phyloP scores from a whole-genome alignment of 2,329 filamentous ascomycete species.

The Apiospora saccharicola region DNA sequence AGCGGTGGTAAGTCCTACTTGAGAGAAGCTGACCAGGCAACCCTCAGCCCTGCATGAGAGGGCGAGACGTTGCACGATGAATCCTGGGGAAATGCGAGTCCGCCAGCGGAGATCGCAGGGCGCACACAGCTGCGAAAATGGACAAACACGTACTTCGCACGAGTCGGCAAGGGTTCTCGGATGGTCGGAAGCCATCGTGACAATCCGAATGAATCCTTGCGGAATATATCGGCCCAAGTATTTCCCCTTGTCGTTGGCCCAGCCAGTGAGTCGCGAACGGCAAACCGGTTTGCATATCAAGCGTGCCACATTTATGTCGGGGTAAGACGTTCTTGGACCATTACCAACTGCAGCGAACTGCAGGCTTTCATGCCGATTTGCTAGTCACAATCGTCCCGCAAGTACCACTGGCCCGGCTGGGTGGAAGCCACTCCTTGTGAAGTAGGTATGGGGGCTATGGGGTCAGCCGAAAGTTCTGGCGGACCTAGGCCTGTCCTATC shows the following conservation, averaged over 20 bases:
- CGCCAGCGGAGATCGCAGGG: constrained; percentile 13
- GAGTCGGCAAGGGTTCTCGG: neutral
- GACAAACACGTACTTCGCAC: neutral
- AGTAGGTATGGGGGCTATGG: neutral
- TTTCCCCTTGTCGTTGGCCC: neutral
- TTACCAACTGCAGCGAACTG: neutral
- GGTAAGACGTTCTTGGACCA: neutral
- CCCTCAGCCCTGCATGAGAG: neutral
- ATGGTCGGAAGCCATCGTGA: constrained; percentile 1
- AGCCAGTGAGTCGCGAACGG: neutral
- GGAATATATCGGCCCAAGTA: neutral
- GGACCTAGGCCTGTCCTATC: neutral
- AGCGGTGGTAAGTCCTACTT: neutral
- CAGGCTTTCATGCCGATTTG: neutral
- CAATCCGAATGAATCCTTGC: constrained; percentile 2
- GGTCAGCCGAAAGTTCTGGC: neutral
- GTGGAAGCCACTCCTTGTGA: neutral
- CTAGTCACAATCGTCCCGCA: neutral
- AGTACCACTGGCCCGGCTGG: neutral
- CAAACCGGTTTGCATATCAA: neutral
- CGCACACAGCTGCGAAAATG: neutral
- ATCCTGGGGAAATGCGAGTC: neutral
- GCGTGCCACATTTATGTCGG: neutral
- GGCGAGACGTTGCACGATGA: neutral
- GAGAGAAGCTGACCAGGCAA: neutral